phyloP scores from a whole-genome alignment of 2,329 filamentous ascomycete species.

The Calonectria pauciramosa region DNA sequence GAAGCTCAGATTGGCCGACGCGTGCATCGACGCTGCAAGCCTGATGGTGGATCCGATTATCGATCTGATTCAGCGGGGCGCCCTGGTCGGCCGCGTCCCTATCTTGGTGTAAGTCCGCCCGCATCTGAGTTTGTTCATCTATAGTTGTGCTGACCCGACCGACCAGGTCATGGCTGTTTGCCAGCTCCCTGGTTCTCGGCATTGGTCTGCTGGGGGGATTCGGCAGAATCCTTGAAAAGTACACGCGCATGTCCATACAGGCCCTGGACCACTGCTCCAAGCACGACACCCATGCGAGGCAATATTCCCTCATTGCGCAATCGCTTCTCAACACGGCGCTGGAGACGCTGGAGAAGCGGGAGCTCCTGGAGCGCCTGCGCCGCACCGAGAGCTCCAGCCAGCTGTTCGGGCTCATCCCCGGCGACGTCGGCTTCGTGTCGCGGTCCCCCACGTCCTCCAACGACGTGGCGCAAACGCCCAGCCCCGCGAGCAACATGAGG shows the following conservation, averaged over 20 bases:
- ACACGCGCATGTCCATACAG: conserved; percentile 61
- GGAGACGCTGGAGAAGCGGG: conserved; percentile 62
- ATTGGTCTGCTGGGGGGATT: conserved; percentile 66
- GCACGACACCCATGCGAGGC: conserved; percentile 63
- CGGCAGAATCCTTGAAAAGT: conserved; percentile 65
- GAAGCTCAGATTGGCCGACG: conserved; percentile 66
- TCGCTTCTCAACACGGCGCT: conserved; percentile 62
- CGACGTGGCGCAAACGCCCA: conserved; percentile 31
- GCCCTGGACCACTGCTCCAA: conserved; percentile 64
- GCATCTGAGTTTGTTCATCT: background rate
- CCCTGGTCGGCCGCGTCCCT: conserved; percentile 61
- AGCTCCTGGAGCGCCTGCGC: conserved; percentile 60
- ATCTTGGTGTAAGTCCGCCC: conserved; percentile 62
- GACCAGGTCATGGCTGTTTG: conserved; percentile 66
- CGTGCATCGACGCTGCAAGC: conserved; percentile 68
- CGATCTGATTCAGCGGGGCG: conserved; percentile 57
- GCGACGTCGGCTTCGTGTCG: conserved; percentile 21
- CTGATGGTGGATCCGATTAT: conserved; percentile 65
- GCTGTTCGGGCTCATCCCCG: conserved; percentile 64
- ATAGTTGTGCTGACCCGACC: background rate
- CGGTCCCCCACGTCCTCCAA: conserved; percentile 25
- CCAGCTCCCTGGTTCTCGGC: conserved; percentile 65
- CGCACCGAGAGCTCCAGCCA: conserved; percentile 66
- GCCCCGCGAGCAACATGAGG: conserved; percentile 33
- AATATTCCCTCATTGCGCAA: conserved; percentile 67